Evolutionary conservation across 768 basidiomycete genomes (phyloP), one percentile per base, ranked within the genome.

Genomic region (Boletus pseudo-olivaceus): DNA sequence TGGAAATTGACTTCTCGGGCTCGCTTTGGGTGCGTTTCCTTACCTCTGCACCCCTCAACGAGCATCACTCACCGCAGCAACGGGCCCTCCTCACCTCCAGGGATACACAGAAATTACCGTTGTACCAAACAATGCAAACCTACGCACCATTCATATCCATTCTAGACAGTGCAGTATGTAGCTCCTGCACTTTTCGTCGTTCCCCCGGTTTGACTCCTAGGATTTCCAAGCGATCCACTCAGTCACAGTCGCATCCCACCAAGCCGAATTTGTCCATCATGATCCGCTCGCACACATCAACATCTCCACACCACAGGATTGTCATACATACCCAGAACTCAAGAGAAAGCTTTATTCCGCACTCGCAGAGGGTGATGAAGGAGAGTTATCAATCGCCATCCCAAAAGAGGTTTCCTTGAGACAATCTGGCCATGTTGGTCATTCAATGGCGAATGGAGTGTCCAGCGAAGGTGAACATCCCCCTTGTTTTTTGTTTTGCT

Each of bases 51-150:
- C 52, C 54, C 54, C 57, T 52, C 56, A 47, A 51, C 39, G 40
- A 54, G 54, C 55, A 40, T 53, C 57, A 41, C 63, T 68, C 56
- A 67, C 63, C 46, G 40, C 62, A 48, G 48, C 62, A 50, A 53
- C 57, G 12, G 47, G 41, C 51, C 15, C 39, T 35, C 37, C 40
- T 51, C 40, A 8, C 45, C 9, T 59, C 40, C 57, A 94, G 93
- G 95, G 93, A 56, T 94, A 93, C 69, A 96, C 94, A 11, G 93
- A 96, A 73, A 83, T 99, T 61, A 93, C 91, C 11, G 78, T 98
- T 49, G 72, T 88, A 37, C 97, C 97, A 11, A 86, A 82, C 37
- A 87, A 78, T 65, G 82, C 81, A 49, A 87, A 90, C 51, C 79
- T 99, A 34, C 84, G 78, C 62, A 90, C 91, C 2, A 78, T 99